These are phyloP conservation scores for Serpula lacrymans DNA, from an alignment of 768 basidiomycete species.

Conservation along the genomic window DNA sequence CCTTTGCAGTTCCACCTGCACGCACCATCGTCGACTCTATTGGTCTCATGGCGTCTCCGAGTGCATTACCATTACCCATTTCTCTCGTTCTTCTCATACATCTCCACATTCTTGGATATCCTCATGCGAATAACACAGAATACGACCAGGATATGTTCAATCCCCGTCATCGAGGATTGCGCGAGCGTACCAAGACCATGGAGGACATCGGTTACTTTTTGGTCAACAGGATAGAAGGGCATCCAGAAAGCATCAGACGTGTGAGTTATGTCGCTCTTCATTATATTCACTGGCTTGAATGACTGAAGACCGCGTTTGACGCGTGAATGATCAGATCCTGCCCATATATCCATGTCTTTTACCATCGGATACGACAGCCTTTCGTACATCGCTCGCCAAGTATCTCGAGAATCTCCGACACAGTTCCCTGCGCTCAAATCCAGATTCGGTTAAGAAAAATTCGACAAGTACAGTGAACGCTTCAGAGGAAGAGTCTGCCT, in stretches of 20 bases:
- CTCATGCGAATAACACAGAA: conserved; percentile 42
- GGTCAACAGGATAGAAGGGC: conserved; percentile 40
- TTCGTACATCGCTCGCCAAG: conserved; percentile 48
- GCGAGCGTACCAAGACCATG: conserved; percentile 49
- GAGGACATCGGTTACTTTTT: conserved; percentile 52
- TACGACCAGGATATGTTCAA: conserved; percentile 51
- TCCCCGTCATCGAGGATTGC: conserved; percentile 39
- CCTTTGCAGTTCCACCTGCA: too few relatives aligned
- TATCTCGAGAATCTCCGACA: conserved; percentile 48
- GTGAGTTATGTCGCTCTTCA: conserved; percentile 12
- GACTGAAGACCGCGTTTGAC: conserved; percentile 15
- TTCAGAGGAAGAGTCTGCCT: conserved; percentile 16
- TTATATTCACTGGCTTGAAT: not conserved
- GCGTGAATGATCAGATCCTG: conserved; percentile 39
- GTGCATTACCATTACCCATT: conserved; percentile 35
- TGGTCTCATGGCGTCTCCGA: too few relatives aligned
- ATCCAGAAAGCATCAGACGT: conserved; percentile 21
- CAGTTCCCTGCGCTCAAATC: conserved; percentile 31
- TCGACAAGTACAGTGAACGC: conserved; percentile 9
- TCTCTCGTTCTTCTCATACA: conserved; percentile 50
- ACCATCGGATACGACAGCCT: conserved; percentile 50
- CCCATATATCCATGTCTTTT: conserved; percentile 49
- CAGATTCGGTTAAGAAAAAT: conserved; percentile 8
- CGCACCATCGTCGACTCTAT: too few relatives aligned
- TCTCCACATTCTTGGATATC: conserved; percentile 51